Evolutionary conservation across 208 protist species (phyloP).

Genomic region (Trypanosoma theileri): DNA sequence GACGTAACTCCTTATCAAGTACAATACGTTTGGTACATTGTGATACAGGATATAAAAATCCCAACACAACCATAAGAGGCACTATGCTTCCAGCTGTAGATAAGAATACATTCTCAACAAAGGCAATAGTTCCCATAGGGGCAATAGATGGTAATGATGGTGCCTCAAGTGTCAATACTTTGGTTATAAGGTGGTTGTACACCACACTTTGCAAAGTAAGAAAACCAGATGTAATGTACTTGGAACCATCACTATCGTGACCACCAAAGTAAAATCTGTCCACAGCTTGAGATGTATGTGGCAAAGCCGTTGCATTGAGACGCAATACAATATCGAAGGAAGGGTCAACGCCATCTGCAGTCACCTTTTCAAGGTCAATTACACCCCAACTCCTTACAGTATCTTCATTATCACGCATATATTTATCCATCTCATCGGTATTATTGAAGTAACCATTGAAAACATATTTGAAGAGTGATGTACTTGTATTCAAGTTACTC

Average conservation of each 20-base stretch:
- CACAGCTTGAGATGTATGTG: constrained; percentile 10
- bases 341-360: constrained; percentile 9
- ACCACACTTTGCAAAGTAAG: constrained; percentile 46
- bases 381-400: constrained; percentile 41
- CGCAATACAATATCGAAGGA: constrained; percentile 44
- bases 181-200: constrained; percentile 39
- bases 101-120: constrained; percentile 49
- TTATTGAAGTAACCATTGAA: constrained; percentile 39
- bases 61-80: constrained; percentile 70
- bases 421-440: constrained; percentile 17
- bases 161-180: constrained; percentile 1
- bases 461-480: constrained; percentile 40
- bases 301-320: constrained; percentile 42
- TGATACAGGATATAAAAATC: constrained; percentile 75
- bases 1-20: constrained; percentile 80
- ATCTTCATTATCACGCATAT: constrained; percentile 20
- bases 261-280: constrained; percentile 38
- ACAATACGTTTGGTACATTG: constrained; percentile 82
- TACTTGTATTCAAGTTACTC: constrained; percentile 30
- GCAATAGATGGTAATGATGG: constrained; percentile 25
- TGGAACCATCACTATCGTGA: not conserved
- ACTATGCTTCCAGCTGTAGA: constrained; percentile 36
- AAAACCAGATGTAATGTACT: constrained; percentile 63
- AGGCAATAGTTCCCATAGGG: constrained; percentile 45
- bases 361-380: constrained; percentile 39